Evolutionary conservation across 192 early-diverging fungal genomes (phyloP).

Genomic region (Coemansia interrupta): DNA sequence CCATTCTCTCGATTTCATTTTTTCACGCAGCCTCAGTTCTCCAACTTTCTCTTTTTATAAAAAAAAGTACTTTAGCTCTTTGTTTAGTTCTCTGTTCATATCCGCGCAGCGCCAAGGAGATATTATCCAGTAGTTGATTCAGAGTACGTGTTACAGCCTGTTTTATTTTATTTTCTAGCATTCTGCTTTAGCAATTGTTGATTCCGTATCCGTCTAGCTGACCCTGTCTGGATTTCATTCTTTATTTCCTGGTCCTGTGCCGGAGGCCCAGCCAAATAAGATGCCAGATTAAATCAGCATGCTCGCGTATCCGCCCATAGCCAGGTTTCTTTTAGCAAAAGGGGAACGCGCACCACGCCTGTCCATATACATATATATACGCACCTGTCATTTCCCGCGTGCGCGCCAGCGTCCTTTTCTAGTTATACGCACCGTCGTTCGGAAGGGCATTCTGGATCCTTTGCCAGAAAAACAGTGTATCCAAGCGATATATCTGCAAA

Average conservation of each 20-base stretch:
- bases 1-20: conserved; percentile 10
- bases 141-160: background rate
- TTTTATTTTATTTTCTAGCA: no score
- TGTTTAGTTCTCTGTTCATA: background rate
- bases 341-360: background rate
- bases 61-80: conserved; percentile 5
- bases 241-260: no score
- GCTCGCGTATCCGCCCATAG: background rate
- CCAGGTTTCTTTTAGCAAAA: background rate
- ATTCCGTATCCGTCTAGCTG: conserved; percentile 15
- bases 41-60: background rate
- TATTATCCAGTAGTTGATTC: background rate
- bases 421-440: no score
- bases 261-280: no score
- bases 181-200: background rate
- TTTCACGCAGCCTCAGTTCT: background rate
- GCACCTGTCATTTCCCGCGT: background rate
- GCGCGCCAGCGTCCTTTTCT: no score
- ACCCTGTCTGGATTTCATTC: background rate
- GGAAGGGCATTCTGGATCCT: background rate
- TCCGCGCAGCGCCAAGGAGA: background rate
- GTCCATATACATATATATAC: background rate
- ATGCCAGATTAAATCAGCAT: conserved; percentile 6
- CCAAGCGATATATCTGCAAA: background rate
- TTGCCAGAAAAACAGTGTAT: background rate